Conservation (phyloP, 176 grass and related monocot species). For the Triticum aestivum region DNA sequence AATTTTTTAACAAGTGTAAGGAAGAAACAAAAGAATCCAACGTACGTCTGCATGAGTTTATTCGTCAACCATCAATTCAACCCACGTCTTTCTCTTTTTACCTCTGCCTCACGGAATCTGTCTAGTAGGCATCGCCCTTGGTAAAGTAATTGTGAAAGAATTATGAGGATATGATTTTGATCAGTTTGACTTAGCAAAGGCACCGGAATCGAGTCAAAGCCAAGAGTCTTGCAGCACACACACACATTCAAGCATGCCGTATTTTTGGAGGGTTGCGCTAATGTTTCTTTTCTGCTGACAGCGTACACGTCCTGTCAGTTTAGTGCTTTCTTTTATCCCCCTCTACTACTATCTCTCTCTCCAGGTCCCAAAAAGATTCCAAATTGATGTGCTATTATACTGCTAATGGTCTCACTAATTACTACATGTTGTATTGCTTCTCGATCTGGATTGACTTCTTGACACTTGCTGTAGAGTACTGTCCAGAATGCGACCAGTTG, state of each 20-base stretch:
- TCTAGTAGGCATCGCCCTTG: slow-evolving; percentile 5
- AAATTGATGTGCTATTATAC: background rate
- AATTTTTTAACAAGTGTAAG: background rate
- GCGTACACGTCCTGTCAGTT: slow-evolving; percentile 30
- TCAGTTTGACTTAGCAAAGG: slow-evolving; percentile 44
- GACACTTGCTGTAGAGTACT: slow-evolving; percentile 35
- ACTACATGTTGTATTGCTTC: slow-evolving; percentile 21
- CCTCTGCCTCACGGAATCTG: slow-evolving; percentile 9
- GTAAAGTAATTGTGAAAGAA: slow-evolving; percentile 23
- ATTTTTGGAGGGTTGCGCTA: slow-evolving; percentile 43
- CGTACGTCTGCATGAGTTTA: background rate
- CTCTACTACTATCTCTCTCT: background rate
- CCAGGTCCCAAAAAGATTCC: slow-evolving; percentile 7
- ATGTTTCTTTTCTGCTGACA: slow-evolving; percentile 72
- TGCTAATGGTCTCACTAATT: slow-evolving; percentile 32
- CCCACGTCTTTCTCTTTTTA: slow-evolving; percentile 20
- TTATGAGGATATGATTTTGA: slow-evolving; percentile 27
- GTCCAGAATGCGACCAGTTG: slow-evolving; percentile 28
- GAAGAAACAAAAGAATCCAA: background rate
- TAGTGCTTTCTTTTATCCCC: slow-evolving; percentile 1
- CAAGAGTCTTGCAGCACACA: slow-evolving; percentile 37
- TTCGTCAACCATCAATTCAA: slow-evolving; percentile 47
- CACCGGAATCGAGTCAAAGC: slow-evolving; percentile 35
- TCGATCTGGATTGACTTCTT: slow-evolving; percentile 46
- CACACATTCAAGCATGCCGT: slow-evolving; percentile 26